Percentiles rank a stretch among this genome's conserved stretches.
phyloP scores from a whole-genome alignment of 805 yeast species.

The Kazachstania viticola region DNA sequence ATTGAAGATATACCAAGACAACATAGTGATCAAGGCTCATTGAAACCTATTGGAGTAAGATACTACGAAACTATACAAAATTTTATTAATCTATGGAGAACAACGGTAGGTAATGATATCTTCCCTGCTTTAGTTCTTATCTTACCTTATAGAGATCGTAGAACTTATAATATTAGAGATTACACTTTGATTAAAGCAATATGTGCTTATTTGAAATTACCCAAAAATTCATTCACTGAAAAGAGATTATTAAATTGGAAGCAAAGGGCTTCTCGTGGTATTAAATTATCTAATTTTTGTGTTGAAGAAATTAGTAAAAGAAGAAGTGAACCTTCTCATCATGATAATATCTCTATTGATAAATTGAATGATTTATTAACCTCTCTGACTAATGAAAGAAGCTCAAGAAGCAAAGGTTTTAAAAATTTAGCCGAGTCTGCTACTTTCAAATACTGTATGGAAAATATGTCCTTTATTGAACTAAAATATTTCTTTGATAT shows the following conservation, averaged over 20 bases:
- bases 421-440: conserved; percentile 17
- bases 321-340: conserved; percentile 32
- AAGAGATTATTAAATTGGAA: conserved; percentile 38
- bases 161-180: conserved; percentile 57
- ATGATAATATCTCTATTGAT: conserved; percentile 30
- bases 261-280: conserved; percentile 27
- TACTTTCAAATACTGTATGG: conserved; percentile 39
- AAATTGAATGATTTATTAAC: conserved; percentile 40
- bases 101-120: conserved; percentile 47
- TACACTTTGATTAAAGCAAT: conserved; percentile 41
- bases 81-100: conserved; percentile 42
- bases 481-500: conserved; percentile 59
- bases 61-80: conserved; percentile 23
- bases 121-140: conserved; percentile 54
- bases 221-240: conserved; percentile 52
- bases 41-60: conserved; percentile 12
- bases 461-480: conserved; percentile 48
- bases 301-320: conserved; percentile 35
- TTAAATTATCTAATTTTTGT: conserved; percentile 37
- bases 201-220: conserved; percentile 43
- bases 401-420: conserved; percentile 9
- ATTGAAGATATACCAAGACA: conserved; percentile 12
- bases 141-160: conserved; percentile 51
- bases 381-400: conserved; percentile 27
- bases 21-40: conserved; percentile 5